phyloP scores from a whole-genome alignment of 208 protist genomes.

The Leishmania martiniquensis region DNA sequence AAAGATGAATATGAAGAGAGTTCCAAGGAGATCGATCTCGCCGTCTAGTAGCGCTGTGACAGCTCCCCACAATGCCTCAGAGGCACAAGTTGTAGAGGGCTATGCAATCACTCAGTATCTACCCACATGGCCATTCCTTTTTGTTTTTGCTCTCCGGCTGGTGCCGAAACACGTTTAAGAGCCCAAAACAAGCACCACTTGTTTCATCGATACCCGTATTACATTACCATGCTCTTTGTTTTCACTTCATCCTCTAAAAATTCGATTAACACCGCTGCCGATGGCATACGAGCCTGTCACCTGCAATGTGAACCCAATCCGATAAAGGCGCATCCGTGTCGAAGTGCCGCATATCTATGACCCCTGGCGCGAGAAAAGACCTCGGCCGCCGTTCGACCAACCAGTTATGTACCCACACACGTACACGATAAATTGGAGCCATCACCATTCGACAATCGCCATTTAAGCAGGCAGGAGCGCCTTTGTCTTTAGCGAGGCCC shows the following conservation, averaged over 20 bases:
- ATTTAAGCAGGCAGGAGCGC: too few species aligned
- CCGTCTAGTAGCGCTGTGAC: not conserved
- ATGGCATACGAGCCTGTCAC: not conserved
- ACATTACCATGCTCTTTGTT: not conserved
- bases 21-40: not conserved
- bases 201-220: not conserved
- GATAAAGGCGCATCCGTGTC: not conserved
- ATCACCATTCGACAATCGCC: too few species aligned
- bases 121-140: not conserved
- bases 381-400: not conserved
- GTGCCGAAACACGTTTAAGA: not conserved
- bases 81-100: not conserved
- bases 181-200: not conserved
- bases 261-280: not conserved
- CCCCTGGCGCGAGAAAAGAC: not conserved
- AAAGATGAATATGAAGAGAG: not conserved
- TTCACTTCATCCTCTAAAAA: not conserved
- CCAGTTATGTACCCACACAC: not conserved
- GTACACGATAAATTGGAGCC: too few species aligned
- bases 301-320: not conserved
- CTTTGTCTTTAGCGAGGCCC: too few species aligned
- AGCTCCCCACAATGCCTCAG: not conserved
- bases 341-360: not conserved
- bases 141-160: not conserved
- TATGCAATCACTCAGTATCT: not conserved